Evolutionary conservation across 169 alveolate species (phyloP).

Genomic region (Babesia ovata): DNA sequence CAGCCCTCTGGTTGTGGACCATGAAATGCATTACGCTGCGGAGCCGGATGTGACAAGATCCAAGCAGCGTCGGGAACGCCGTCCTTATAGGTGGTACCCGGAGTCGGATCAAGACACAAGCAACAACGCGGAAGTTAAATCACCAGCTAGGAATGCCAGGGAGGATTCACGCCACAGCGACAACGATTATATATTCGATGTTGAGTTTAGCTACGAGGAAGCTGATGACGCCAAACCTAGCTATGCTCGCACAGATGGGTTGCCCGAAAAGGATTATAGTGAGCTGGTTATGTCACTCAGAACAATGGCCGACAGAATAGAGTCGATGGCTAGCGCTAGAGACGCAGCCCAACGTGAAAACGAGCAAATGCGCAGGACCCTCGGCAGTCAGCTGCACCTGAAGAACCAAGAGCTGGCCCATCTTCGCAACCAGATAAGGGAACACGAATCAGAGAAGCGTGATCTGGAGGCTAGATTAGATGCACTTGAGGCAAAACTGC

Average conservation of each 20-base stretch:
- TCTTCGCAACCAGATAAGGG: conserved; percentile 4
- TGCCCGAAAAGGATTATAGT: conserved; percentile 1
- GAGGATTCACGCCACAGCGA: not conserved
- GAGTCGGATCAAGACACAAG: not conserved
- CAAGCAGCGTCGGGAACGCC: not conserved
- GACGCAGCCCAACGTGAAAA: not conserved
- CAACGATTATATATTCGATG: not conserved
- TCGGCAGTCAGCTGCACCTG: not conserved
- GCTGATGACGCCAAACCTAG: not conserved
- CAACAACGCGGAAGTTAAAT: not conserved
- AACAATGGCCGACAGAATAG: conserved; percentile 18
- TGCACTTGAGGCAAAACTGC: conserved; percentile 1
- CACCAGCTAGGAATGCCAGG: not conserved
- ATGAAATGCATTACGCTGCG: not conserved
- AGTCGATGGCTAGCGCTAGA: not conserved
- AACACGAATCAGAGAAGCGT: not conserved
- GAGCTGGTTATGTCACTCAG: conserved; percentile 7
- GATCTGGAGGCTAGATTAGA: not conserved
- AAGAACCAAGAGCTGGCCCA: conserved; percentile 8
- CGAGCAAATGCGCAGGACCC: not conserved
- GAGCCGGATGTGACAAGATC: not conserved
- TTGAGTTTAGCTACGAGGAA: not conserved
- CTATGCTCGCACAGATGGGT: not conserved
- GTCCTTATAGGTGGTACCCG: not conserved
- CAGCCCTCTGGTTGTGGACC: conserved; percentile 10